These are phyloP conservation scores for Ligustrum vulgare DNA, from an alignment of 257 asterid genomes.

Conservation along the genomic window DNA sequence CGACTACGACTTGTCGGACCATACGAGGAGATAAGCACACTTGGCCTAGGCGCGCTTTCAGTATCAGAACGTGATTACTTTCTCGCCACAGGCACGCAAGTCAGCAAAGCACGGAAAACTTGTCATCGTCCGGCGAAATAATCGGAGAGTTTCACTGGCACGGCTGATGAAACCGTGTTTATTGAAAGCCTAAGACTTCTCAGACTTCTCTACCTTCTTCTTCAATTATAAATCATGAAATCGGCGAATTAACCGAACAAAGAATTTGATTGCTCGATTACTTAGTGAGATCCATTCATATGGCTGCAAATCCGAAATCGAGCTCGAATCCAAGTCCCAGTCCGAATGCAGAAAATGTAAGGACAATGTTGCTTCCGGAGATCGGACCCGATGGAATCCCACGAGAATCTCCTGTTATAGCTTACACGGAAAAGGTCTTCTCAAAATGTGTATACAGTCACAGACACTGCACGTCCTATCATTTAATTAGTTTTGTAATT, in stretches of 20 bases:
- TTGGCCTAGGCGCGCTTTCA: not conserved
- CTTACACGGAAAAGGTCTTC: constrained; percentile 78
- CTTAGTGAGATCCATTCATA: constrained; percentile 29
- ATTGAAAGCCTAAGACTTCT: not conserved
- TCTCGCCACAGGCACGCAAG: not conserved
- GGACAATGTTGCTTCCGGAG: constrained; percentile 49
- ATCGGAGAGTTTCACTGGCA: not conserved
- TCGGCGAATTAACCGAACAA: not conserved
- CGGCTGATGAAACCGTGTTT: not conserved
- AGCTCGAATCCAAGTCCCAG: constrained; percentile 3
- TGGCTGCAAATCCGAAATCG: constrained; percentile 48
- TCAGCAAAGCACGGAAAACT: not conserved
- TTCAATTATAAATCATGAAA: not conserved
- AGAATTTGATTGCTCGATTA: constrained; percentile 20
- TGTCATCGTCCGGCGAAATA: not conserved
- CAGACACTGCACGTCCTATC: not conserved
- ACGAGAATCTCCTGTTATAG: constrained; percentile 74
- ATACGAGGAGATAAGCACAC: too few relatives aligned
- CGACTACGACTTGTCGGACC: too few relatives aligned
- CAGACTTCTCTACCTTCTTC: not conserved
- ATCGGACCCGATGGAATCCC: constrained; percentile 93
- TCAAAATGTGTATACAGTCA: not conserved
- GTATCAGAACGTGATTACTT: not conserved
- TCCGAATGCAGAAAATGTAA: constrained; percentile 32
- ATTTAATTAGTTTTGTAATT: not conserved